Percentiles rank a stretch among this genome's conserved stretches.
Conservation (phyloP, 352 stramenopile species). For the Plasmopara muralis region DNA sequence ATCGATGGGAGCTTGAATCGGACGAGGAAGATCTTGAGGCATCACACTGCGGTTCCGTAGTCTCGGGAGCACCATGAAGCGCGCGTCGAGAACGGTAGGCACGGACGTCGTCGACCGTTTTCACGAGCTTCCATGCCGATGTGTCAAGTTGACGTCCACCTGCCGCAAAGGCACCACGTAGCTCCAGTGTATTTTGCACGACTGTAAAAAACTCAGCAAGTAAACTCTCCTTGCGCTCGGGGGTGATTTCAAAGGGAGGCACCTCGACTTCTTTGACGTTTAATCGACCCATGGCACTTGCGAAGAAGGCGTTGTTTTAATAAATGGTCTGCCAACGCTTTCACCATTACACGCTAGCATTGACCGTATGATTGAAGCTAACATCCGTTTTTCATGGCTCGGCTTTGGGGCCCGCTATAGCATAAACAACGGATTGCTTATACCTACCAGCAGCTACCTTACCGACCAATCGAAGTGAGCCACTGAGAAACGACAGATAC, state of each 20-base stretch:
- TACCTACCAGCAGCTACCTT: no score
- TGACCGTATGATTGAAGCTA: neutral
- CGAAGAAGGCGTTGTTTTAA: slow-evolving; percentile 10
- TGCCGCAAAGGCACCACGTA: slow-evolving; percentile 27
- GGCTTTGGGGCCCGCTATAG: no score
- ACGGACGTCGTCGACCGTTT: slow-evolving; percentile 30
- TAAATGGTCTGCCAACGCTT: slow-evolving; percentile 7
- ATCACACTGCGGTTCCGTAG: slow-evolving; percentile 18
- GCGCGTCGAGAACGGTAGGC: slow-evolving; percentile 30
- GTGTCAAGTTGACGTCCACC: slow-evolving; percentile 25
- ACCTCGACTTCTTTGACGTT: slow-evolving; percentile 28
- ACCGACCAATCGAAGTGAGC: no score
- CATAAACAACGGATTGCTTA: no score
- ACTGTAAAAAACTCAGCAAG: slow-evolving; percentile 24
- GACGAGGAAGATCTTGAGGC: slow-evolving; percentile 26
- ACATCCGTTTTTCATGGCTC: slow-evolving; percentile 10
- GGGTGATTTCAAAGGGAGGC: slow-evolving; percentile 19
- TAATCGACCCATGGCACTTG: slow-evolving; percentile 30
- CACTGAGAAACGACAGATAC: no score
- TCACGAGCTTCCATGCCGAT: slow-evolving; percentile 34
- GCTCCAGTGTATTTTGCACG: slow-evolving; percentile 28
- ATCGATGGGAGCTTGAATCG: slow-evolving; percentile 20
- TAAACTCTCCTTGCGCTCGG: slow-evolving; percentile 15
- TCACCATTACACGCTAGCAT: neutral
- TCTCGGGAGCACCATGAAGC: slow-evolving; percentile 18